Evolutionary conservation across 1,284 basidiomycete genomes (phyloP), one percentile per base, ranked within the genome.

Genomic region (Pterulicium gracile): DNA sequence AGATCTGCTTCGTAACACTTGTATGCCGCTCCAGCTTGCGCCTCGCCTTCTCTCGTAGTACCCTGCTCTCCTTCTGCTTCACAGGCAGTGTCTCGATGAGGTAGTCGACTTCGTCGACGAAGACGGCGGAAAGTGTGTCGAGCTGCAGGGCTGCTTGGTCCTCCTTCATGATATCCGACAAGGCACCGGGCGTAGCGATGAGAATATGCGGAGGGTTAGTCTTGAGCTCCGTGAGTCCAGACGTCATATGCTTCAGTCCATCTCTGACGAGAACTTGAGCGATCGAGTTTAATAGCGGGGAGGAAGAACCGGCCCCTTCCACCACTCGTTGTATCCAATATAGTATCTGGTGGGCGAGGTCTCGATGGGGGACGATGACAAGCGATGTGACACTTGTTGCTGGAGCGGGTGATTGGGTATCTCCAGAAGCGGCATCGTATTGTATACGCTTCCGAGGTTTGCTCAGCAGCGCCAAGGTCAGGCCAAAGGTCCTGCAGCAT

Each of bases 91-190:
- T 74, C 49, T 73, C 73, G 47, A 88, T 65, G 36, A 87, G 63
- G 56, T 77, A 80, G 54, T 88, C 86, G 39, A 75, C 78, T 57
- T 88, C 85, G 52, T 88, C 85, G 40, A 87, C 75, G 24, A 79
- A 75, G 22, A 88, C 68, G 1, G 70, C 72, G 3, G 72, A 72
- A 40, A 83, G 60, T 20, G 57, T 60, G 3, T 60, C 55, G 27
- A 81, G 52, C 45, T 68, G 66, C 17, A 84, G 56, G 4, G 62
- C 67, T 15, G 60, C 51, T 1, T 65, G 57, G 42, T 75, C 69
- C 44, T 62, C 56, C 34, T 69, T 56, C 17, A 75, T 63, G 19
- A 78, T 65, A 44, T 86, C 83, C 50, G 75, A 55, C 2, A 83
- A 54, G 3, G 79, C 81, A 49, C 79, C 74, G 2, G 85, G 83